Evolutionary conservation across 805 yeast species (phyloP), one percentile per base, ranked within the genome.

Genomic region (Candida awuae): DNA sequence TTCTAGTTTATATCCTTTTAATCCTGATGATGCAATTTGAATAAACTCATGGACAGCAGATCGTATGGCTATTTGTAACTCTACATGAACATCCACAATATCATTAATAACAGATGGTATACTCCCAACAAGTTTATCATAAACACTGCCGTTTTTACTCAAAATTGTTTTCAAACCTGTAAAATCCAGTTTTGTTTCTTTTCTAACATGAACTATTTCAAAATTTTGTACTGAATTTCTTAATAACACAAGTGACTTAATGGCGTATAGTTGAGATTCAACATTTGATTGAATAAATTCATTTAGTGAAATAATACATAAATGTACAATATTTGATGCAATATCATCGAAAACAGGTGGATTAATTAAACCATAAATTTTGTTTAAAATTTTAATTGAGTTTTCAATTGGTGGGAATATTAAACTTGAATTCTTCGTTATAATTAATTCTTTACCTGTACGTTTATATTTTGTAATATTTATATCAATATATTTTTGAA

Each of bases 291-390:
- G 61, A 46, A 70, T 70, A 10, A 82, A 80, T 13, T 63, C 59
- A 39, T 72, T 71, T 49, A 86, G 59, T 6, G 92, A 75, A 13
- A 62, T 52, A 27, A 86, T 72, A 50, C 92, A 80, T 32, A 81
- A 72, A 54, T 84, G 95, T 4, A 90, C 83, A 37, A 86, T 78
- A 41, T 82, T 76, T 56, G 86, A 95, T 0, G 96, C 95, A 47
- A 88, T 62, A 53, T 85, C 95, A 55, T 86, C 95, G 61, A 88
- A 90, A 2, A 86, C 83, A 10, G 71, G 63, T 2, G 88, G 77
- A 47, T 80, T 80, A 27, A 90, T 73, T 50, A 87, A 65, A 51
- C 84, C 94, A 54, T 85, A 84, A 17, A 88, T 80, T 54, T 77
- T 82, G 25, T 86, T 78, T 22, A 88, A 62, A 6, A 90, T 61